phyloP scores from a whole-genome alignment of 1,284 basidiomycete species.

The Cystobasidium pallidum region DNA sequence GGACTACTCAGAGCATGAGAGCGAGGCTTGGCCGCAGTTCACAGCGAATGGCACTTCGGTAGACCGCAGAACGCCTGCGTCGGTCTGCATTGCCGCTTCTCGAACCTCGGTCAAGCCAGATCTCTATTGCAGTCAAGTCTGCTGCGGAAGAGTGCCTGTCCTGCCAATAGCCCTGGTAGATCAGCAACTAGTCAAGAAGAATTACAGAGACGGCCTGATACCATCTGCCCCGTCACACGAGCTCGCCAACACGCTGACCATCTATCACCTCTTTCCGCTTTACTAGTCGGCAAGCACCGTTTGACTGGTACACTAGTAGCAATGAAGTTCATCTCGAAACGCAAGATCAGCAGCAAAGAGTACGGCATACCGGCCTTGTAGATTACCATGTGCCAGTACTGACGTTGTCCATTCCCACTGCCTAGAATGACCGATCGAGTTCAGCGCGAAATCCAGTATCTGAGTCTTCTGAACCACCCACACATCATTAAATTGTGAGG shows the following conservation, averaged over 20 bases:
- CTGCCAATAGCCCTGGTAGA: too few relatives aligned
- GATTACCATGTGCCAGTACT: not conserved
- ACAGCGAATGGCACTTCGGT: too few relatives aligned
- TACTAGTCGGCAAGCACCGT: conserved; percentile 86
- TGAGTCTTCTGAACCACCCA: conserved; percentile 84
- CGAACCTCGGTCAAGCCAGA: too few relatives aligned
- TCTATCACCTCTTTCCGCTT: not conserved
- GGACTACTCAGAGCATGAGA: not conserved
- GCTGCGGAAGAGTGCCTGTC: too few relatives aligned
- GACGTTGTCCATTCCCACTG: not conserved
- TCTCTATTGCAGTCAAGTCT: too few relatives aligned
- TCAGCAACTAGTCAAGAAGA: not conserved
- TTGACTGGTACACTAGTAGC: conserved; percentile 94
- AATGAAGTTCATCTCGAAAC: conserved; percentile 96
- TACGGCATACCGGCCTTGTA: not conserved
- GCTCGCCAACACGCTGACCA: too few relatives aligned
- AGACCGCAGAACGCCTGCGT: too few relatives aligned
- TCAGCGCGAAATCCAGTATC: conserved; percentile 92
- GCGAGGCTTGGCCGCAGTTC: too few relatives aligned
- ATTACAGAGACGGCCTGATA: not conserved
- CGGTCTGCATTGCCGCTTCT: too few relatives aligned
- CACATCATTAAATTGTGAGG: conserved; percentile 93
- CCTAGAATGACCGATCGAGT: conserved; percentile 77
- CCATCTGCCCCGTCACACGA: too few relatives aligned
- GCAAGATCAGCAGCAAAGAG: conserved; percentile 86